A percentile compares a stretch with the other conserved stretches of the same genome.
Conservation (phyloP, 1,139 yeast species). For the Lodderomyces theae region DNA sequence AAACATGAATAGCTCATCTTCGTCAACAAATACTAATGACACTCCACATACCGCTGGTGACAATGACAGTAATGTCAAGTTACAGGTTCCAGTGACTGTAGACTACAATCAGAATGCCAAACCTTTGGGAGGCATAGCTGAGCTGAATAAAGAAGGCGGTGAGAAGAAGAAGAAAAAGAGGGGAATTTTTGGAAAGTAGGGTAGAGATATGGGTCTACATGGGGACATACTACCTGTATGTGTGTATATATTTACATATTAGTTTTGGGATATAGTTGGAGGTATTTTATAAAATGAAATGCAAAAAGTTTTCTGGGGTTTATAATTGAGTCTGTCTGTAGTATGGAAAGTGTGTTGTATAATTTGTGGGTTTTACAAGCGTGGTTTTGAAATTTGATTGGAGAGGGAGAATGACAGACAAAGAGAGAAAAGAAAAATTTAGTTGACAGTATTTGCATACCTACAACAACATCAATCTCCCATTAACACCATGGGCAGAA, state of each 20-base stretch:
- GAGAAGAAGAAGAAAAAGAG: conserved; percentile 27
- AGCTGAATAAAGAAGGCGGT: conserved; percentile 17
- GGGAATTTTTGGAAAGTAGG: conserved; percentile 30
- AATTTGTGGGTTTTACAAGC: no score
- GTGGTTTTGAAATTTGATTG: neutral
- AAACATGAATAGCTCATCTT: conserved; percentile 24
- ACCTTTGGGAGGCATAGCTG: conserved; percentile 36
- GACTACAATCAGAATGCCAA: conserved; percentile 22
- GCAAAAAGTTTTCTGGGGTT: neutral
- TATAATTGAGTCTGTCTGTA: no score
- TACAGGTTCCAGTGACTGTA: conserved; percentile 13
- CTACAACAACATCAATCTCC: neutral
- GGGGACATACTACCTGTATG: no score
- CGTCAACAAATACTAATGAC: conserved; percentile 26
- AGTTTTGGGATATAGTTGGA: conserved; percentile 7
- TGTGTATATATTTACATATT: neutral
- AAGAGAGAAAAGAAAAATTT: conserved; percentile 28
- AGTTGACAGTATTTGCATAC: no score
- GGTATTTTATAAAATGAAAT: neutral
- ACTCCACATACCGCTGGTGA: conserved; percentile 30
- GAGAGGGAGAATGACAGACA: conserved; percentile 6
- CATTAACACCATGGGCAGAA: conserved; percentile 21
- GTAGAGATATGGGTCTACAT: no score
- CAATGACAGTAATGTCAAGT: conserved; percentile 10
- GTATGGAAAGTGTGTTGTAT: neutral